Evolutionary conservation across 176 grass and related monocot species (phyloP).

Genomic region (Metroxylon sagu): DNA sequence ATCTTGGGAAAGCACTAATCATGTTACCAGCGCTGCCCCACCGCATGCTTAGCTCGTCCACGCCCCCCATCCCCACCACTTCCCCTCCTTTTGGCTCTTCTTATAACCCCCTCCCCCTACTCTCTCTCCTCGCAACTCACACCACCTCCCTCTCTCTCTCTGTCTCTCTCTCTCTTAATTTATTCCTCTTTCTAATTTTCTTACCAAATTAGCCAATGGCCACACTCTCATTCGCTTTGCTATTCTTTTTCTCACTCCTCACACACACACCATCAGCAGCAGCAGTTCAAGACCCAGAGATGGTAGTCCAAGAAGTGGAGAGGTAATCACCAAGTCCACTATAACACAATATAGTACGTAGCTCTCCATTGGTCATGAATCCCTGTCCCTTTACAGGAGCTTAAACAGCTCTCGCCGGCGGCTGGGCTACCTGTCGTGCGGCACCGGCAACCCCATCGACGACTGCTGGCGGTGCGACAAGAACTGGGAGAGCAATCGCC

Average conservation of each 20-base stretch:
- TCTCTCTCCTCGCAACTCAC: no score
- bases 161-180: no score
- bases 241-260: background rate
- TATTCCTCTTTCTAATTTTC: no score
- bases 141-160: no score
- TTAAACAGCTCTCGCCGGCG: slow-evolving; percentile 5
- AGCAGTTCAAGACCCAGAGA: background rate
- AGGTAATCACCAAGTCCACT: background rate
- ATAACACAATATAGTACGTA: background rate
- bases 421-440: slow-evolving; percentile 14
- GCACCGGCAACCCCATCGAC: slow-evolving; percentile 19
- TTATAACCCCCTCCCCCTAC: no score
- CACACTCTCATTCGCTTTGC: background rate
- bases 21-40: no score
- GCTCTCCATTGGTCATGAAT: no score
- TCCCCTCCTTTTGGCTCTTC: no score
- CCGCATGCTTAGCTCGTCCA: no score
- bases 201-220: no score
- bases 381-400: background rate
- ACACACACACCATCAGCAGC: background rate
- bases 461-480: slow-evolving; percentile 18
- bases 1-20: no score
- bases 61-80: no score
- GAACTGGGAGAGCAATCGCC: slow-evolving; percentile 6
- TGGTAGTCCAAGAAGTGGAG: background rate